Percentiles rank a stretch among this genome's conserved stretches.
phyloP scores from a whole-genome alignment of 2,329 filamentous ascomycete species.

The Aspergillus sp. region DNA sequence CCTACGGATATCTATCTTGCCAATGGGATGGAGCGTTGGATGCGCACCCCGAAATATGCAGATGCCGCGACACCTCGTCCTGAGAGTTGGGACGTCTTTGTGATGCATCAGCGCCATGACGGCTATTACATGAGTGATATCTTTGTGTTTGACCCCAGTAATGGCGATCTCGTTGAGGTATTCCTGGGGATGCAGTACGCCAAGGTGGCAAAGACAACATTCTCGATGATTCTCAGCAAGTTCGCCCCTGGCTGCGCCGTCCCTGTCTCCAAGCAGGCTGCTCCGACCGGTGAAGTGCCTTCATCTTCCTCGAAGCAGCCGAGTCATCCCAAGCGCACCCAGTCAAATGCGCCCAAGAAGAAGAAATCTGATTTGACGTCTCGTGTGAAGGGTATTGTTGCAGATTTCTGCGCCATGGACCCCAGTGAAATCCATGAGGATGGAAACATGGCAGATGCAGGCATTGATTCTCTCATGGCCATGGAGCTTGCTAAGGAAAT shows the following conservation, averaged over 20 bases:
- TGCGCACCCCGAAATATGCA: slow-evolving; percentile 23
- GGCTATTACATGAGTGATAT: slow-evolving; percentile 28
- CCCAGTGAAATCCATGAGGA: slow-evolving; percentile 11
- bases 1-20: slow-evolving; percentile 30
- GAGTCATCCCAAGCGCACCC: not conserved
- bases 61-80: slow-evolving; percentile 5
- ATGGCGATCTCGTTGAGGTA: slow-evolving; percentile 24
- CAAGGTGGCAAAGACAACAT: slow-evolving; percentile 21
- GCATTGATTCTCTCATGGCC: slow-evolving; percentile 52
- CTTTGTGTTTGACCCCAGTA: slow-evolving; percentile 31
- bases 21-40: slow-evolving; percentile 28
- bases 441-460: slow-evolving; percentile 28
- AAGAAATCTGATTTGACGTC: not conserved
- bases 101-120: slow-evolving; percentile 22
- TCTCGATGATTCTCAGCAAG: slow-evolving; percentile 9
- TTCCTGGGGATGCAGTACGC: slow-evolving; percentile 33
- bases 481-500: slow-evolving; percentile 50
- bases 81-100: slow-evolving; percentile 28
- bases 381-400: slow-evolving; percentile 15
- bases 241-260: not conserved
- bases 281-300: no score
- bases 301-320: no score
- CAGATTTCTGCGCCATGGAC: slow-evolving; percentile 16
- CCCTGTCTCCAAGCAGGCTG: not conserved
- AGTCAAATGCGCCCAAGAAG: no score